Evolutionary conservation across 176 grass and related monocot species (phyloP).

Genomic region (Puya raimondii): DNA sequence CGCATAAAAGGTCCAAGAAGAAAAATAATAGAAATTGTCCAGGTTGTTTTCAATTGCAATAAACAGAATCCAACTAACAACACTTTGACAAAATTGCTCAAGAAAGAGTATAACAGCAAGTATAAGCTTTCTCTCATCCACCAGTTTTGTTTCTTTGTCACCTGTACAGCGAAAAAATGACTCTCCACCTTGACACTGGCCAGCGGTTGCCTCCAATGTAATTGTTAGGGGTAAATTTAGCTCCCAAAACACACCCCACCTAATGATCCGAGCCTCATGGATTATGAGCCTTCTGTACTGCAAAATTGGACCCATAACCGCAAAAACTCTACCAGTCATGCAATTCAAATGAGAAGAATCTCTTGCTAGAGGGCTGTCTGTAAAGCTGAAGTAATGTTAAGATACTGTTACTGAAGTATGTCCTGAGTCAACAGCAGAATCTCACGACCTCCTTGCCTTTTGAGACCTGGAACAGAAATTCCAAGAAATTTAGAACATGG

Average conservation of each 20-base stretch:
- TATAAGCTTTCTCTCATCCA: background rate
- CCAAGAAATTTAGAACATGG: background rate
- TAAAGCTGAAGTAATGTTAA: background rate
- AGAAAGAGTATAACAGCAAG: background rate
- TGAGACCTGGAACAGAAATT: constrained; percentile 10
- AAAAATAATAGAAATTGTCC: background rate
- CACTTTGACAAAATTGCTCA: background rate
- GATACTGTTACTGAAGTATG: background rate
- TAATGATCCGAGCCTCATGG: constrained; percentile 2
- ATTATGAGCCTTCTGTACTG: constrained; percentile 13
- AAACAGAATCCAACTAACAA: too few relatives aligned
- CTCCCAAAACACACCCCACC: constrained; percentile 12
- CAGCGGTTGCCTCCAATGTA: background rate
- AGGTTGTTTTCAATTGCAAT: background rate
- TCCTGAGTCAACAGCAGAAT: constrained; percentile 1
- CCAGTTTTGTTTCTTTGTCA: constrained; percentile 4
- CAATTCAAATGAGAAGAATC: background rate
- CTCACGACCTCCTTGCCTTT: constrained; percentile 2
- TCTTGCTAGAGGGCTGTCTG: background rate
- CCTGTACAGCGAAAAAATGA: constrained; percentile 33
- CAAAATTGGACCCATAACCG: constrained; percentile 19
- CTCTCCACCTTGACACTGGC: constrained; percentile 9
- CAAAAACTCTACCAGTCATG: background rate
- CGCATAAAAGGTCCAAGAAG: too few relatives aligned
- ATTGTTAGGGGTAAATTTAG: constrained; percentile 18